phyloP scores from a whole-genome alignment of 208 protist species.

The Blechomonas ayalai region DNA sequence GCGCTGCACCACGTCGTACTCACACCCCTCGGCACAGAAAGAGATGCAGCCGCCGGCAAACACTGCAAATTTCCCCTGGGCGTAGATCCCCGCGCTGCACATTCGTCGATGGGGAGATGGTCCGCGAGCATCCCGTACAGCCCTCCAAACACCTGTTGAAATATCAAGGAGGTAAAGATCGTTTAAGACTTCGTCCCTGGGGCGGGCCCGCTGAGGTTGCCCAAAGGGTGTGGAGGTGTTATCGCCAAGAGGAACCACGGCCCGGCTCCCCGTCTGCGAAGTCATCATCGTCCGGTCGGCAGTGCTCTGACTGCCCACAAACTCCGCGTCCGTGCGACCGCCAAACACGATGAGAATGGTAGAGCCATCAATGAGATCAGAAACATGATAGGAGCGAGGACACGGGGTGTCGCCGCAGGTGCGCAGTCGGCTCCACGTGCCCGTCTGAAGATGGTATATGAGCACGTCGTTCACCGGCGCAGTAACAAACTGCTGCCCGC shows the following conservation, averaged over 20 bases:
- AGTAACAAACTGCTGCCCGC: neutral
- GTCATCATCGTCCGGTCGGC: neutral
- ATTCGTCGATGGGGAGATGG: conserved; percentile 27
- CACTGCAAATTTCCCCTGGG: conserved; percentile 27
- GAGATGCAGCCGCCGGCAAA: conserved; percentile 28
- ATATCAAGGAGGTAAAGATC: conserved; percentile 38
- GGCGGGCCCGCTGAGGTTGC: neutral
- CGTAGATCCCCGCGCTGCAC: conserved; percentile 30
- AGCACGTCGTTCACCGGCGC: conserved; percentile 21
- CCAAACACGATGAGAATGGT: conserved; percentile 45
- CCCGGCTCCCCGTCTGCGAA: neutral
- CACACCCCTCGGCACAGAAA: conserved; percentile 19
- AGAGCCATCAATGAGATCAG: conserved; percentile 29
- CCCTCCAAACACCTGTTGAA: conserved; percentile 35
- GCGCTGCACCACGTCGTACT: conserved; percentile 20
- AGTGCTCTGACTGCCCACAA: neutral
- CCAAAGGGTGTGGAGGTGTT: neutral
- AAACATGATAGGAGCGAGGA: conserved; percentile 37
- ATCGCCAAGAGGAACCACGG: neutral
- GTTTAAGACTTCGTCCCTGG: conserved; percentile 17
- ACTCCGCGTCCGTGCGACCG: conserved; percentile 18
- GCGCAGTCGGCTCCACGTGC: conserved; percentile 25
- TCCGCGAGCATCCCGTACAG: conserved; percentile 6
- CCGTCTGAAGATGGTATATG: conserved; percentile 16
- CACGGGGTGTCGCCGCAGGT: conserved; percentile 23